These are phyloP conservation scores for Sextonia rubra DNA, from an alignment of 164 flowering plant species.

Conservation along the genomic window DNA sequence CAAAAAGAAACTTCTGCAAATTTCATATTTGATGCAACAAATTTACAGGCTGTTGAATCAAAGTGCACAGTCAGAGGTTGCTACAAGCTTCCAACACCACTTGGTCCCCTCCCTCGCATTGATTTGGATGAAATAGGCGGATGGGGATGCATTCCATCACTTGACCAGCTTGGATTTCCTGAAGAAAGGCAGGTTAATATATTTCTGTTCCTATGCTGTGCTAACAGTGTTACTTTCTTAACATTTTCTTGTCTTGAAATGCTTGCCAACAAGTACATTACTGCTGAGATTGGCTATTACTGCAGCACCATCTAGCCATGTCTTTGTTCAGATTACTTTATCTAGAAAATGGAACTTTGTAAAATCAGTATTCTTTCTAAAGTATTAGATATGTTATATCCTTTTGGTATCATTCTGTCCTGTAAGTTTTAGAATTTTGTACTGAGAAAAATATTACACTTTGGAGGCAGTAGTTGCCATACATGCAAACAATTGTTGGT, in stretches of 20 bases:
- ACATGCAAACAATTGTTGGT: background rate
- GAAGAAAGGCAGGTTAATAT: constrained; percentile 48
- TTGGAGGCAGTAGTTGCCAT: too few relatives aligned
- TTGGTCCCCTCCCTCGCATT: constrained; percentile 60
- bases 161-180: constrained; percentile 51
- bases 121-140: constrained; percentile 34
- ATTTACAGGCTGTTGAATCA: constrained; percentile 74
- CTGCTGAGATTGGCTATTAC: background rate
- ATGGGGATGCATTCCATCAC: constrained; percentile 75
- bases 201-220: background rate
- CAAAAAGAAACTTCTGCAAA: background rate
- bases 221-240: too few relatives aligned
- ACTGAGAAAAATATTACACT: background rate
- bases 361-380: too few relatives aligned
- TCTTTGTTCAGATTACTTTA: background rate
- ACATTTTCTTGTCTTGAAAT: background rate
- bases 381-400: background rate
- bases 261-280: background rate
- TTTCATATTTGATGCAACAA: background rate
- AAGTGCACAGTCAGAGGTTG: constrained; percentile 58
- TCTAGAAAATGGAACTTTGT: background rate
- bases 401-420: background rate
- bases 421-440: background rate
- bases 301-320: background rate
- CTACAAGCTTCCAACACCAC: constrained; percentile 49